Conservation (phyloP, 2,329 filamentous ascomycete genomes). For the Thermoascus crustaceus region DNA sequence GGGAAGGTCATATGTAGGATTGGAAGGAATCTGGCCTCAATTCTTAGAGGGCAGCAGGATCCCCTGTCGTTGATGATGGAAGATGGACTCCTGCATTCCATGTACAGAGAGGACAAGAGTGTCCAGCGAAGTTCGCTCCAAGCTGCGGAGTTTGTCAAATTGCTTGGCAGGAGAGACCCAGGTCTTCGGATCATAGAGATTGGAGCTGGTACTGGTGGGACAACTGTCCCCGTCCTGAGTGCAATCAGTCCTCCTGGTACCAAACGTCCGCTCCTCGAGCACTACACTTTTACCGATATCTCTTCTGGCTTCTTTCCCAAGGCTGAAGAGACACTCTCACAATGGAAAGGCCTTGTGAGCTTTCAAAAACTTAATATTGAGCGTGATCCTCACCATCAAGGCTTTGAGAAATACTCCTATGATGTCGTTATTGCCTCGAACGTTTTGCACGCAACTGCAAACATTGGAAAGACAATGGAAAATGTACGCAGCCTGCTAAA, state of each 20-base stretch:
- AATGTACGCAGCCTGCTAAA: constrained; percentile 21
- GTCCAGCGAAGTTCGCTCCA: too few species aligned
- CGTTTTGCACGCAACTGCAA: constrained; percentile 26
- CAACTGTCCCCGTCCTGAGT: constrained; percentile 30
- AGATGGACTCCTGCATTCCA: too few species aligned
- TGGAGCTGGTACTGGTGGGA: constrained; percentile 39
- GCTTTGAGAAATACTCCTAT: constrained; percentile 19
- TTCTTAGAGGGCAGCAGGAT: too few species aligned
- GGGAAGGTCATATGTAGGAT: too few species aligned
- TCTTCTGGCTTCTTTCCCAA: constrained; percentile 12
- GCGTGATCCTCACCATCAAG: constrained; percentile 20
- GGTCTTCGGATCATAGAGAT: constrained; percentile 16
- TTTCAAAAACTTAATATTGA: constrained; percentile 24
- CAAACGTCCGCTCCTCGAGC: constrained; percentile 2
- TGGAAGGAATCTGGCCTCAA: too few species aligned
- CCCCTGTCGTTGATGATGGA: too few species aligned
- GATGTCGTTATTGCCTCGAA: constrained; percentile 29
- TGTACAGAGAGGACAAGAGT: too few species aligned
- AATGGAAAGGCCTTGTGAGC: constrained; percentile 9
- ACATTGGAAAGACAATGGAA: constrained; percentile 15
- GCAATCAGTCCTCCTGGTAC: constrained; percentile 14
- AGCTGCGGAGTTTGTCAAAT: too few species aligned
- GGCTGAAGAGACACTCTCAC: constrained; percentile 6
- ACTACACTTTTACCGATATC: constrained; percentile 17
- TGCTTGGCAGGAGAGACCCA: too few species aligned